A percentile compares a stretch with the other conserved stretches of the same genome.
Evolutionary conservation across 2,329 filamentous ascomycete genomes (phyloP).

Genomic region (Paraconiothyrium sp.): DNA sequence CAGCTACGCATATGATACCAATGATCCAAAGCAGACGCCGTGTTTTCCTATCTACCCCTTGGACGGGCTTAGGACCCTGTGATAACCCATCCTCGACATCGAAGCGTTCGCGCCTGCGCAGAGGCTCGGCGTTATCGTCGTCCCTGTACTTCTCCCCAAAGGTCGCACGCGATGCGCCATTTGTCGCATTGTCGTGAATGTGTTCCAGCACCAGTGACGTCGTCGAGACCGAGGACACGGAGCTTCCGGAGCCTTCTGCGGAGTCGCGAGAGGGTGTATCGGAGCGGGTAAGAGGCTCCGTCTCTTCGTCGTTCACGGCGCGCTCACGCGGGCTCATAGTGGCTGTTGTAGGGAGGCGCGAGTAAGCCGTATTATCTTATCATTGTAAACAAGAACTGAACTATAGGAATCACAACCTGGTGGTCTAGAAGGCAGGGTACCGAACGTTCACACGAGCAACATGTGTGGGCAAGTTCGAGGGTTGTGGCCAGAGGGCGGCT

Average conservation of each 20-base stretch:
- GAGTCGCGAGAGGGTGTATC: constrained; percentile 42
- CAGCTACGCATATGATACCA: constrained; percentile 68
- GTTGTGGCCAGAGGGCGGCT: constrained; percentile 11
- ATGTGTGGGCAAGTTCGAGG: constrained; percentile 1
- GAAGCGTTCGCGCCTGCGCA: constrained; percentile 59
- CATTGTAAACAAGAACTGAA: constrained; percentile 25
- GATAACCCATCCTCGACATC: constrained; percentile 62
- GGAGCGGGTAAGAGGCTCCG: constrained; percentile 54
- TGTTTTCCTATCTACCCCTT: constrained; percentile 69
- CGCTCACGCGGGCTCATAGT: constrained; percentile 47
- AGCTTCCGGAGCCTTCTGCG: constrained; percentile 57
- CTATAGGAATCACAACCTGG: background rate
- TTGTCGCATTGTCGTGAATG: constrained; percentile 66
- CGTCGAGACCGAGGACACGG: constrained; percentile 80
- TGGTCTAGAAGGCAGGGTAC: background rate
- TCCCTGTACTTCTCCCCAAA: constrained; percentile 50
- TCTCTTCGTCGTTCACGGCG: constrained; percentile 54
- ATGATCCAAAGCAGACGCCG: constrained; percentile 71
- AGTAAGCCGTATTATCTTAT: constrained; percentile 22
- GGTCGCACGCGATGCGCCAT: constrained; percentile 37
- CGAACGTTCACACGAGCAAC: background rate
- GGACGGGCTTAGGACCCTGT: constrained; percentile 54
- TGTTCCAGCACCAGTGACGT: constrained; percentile 84
- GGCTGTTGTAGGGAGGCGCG: constrained; percentile 11
- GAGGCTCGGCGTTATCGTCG: constrained; percentile 51